Evolutionary conservation across 208 protist species (phyloP), one percentile per base, ranked within the genome.

Genomic region (Leishmania tropica): DNA sequence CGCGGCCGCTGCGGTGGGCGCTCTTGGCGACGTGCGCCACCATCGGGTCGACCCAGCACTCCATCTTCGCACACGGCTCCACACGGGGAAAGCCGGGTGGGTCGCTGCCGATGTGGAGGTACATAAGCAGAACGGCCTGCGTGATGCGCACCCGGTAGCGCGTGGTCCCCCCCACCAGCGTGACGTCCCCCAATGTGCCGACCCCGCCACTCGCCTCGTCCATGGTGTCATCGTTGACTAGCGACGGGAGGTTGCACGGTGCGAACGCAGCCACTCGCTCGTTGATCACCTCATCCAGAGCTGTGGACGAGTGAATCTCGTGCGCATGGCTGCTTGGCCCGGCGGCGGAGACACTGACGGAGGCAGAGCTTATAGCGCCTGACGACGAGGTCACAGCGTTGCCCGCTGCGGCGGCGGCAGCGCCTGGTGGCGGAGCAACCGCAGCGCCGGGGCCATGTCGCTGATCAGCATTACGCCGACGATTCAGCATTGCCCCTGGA

Each of bases 61-160:
- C 98, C 75, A 98, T 86, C 71, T 93, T 92, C 3, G 99, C 99
- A 85, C 98, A 99, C 47, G 99, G 98, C 78, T 98, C 88, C 35
- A 99, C 92, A 37, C 98, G 95, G 4, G 98, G 89, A 64, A 99
- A 97, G 87, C 99, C 99, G 10, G 99, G 99, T 48, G 99, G 99
- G 89, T 99, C 98, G 75, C 98, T 98, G 73, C 98, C 99, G 80
- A 99, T 98, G 88, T 99, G 99, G 8, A 99, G 92, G 88, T 99
- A 99, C 35, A 99, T 72, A 48, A 99, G 89, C 3, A 99, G 85
- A 45, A 98, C 88, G 15, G 98, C 93, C 60, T 96, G 90, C 31
- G 92, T 88, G n/a, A 91, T 80, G 72, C 81, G 86, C 51, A 83
- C 81, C 37, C 83, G 86, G 21, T 83, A 81, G 15, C 84, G 87